These are phyloP conservation scores for Pleurotus pulmonarius DNA, from an alignment of 768 basidiomycete genomes.

Conservation along the genomic window DNA sequence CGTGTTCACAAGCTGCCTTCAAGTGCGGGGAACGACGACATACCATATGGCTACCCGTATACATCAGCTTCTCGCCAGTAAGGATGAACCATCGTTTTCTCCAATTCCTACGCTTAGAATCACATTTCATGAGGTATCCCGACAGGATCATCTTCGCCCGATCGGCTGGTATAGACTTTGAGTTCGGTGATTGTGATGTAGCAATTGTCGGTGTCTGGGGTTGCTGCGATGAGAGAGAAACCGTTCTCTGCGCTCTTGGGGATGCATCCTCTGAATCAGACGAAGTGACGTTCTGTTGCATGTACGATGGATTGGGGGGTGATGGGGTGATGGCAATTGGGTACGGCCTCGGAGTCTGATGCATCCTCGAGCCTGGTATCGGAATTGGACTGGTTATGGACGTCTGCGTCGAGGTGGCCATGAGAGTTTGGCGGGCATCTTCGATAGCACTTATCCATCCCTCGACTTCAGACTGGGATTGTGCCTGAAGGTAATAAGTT, in stretches of 20 bases:
- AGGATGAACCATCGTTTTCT: conserved; percentile 96
- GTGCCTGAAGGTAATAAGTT: conserved; percentile 90
- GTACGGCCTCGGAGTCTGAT: conserved; percentile 19
- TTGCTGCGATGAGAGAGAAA: conserved; percentile 43
- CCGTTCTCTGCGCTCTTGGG: conserved; percentile 37
- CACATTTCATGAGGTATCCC: conserved; percentile 96
- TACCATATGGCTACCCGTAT: conserved; percentile 95
- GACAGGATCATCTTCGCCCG: conserved; percentile 77
- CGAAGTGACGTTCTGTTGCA: conserved; percentile 55
- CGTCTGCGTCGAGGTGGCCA: conserved; percentile 59
- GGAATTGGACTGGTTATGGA: conserved; percentile 52
- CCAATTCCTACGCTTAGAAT: conserved; percentile 91
- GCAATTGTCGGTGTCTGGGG: conserved; percentile 26
- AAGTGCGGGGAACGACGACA: conserved; percentile 25
- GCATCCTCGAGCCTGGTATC: conserved; percentile 35
- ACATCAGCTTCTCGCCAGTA: conserved; percentile 83
- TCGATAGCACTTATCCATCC: conserved; percentile 85
- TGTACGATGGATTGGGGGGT: conserved; percentile 36
- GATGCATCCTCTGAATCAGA: conserved; percentile 78
- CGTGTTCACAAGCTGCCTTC: too few species aligned
- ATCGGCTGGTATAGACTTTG: conserved; percentile 42
- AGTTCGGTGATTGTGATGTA: conserved; percentile 36
- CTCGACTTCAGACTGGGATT: conserved; percentile 64
- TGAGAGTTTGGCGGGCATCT: conserved; percentile 62
- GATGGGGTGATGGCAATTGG: conserved; percentile 41